Conservation (phyloP, 192 early-diverging fungal genomes). For the Mortierella hygrophila region DNA sequence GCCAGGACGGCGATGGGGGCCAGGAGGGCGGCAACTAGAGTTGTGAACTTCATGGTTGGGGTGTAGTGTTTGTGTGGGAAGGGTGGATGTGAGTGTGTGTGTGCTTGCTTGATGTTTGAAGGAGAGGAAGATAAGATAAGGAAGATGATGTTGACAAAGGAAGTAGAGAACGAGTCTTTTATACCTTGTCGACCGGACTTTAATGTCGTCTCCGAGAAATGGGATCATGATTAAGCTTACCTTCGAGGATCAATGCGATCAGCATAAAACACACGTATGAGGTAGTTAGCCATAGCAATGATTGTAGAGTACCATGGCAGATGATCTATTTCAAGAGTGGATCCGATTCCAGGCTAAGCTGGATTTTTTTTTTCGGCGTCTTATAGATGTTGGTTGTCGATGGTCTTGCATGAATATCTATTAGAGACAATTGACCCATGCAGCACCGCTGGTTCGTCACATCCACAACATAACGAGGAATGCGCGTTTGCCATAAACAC, state of each 20-base stretch:
- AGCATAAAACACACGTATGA: too few species aligned
- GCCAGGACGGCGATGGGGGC: constrained; percentile 12
- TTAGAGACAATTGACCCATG: neutral
- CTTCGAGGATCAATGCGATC: too few species aligned
- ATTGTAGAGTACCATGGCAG: too few species aligned
- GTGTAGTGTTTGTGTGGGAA: neutral
- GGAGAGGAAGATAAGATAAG: neutral
- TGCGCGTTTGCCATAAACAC: neutral
- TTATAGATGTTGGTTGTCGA: too few species aligned
- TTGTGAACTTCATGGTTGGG: constrained; percentile 27
- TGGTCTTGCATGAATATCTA: neutral
- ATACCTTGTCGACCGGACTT: neutral
- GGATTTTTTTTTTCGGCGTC: too few species aligned
- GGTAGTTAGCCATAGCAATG: too few species aligned
- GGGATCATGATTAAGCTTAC: too few species aligned
- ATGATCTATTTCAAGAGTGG: too few species aligned
- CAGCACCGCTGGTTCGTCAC: neutral
- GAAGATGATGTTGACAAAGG: neutral
- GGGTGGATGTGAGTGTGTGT: neutral
- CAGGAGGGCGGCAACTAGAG: constrained; percentile 2
- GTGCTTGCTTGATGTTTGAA: neutral
- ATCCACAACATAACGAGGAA: neutral
- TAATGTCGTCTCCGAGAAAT: too few species aligned
- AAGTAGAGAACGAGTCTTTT: neutral
- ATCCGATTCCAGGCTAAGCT: too few species aligned